Evolutionary conservation across 225 moss, liverwort and hornwort species (phyloP).

Genomic region (Sphagnum contortum): DNA sequence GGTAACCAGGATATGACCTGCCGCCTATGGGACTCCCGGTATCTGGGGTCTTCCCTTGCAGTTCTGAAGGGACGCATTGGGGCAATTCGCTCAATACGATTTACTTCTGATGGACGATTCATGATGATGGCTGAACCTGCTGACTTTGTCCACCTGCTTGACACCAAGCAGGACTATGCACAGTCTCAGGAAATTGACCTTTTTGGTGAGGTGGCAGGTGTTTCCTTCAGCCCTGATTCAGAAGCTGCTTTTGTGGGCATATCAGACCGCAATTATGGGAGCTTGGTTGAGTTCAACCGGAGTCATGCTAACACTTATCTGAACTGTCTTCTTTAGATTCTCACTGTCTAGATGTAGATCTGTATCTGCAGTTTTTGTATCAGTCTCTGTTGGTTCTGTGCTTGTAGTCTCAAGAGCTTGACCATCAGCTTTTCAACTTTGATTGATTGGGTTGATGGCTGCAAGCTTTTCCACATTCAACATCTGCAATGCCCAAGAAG

Average conservation of each 20-base stretch:
- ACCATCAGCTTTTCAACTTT: no score
- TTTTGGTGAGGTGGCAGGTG: slow-evolving; percentile 59
- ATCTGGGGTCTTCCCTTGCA: slow-evolving; percentile 24
- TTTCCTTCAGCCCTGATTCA: slow-evolving; percentile 54
- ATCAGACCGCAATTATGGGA: slow-evolving; percentile 53
- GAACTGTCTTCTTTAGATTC: slow-evolving; percentile 21
- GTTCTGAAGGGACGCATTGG: slow-evolving; percentile 56
- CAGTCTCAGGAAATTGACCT: slow-evolving; percentile 57
- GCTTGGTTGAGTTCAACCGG: slow-evolving; percentile 50
- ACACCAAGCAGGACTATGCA: slow-evolving; percentile 38
- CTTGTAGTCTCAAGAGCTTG: no score
- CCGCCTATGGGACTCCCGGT: slow-evolving; percentile 47
- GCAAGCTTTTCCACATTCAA: no score
- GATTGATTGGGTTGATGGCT: no score
- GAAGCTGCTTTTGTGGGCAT: slow-evolving; percentile 50
- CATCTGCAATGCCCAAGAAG: no score
- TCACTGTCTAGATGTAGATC: no score
- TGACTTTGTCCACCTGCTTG: slow-evolving; percentile 54
- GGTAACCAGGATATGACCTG: slow-evolving; percentile 61
- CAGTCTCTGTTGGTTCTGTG: no score
- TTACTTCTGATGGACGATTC: slow-evolving; percentile 44
- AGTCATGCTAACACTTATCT: slow-evolving; percentile 20
- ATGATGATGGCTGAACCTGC: slow-evolving; percentile 68
- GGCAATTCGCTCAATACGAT: slow-evolving; percentile 51
- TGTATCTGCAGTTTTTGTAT: no score